These are phyloP conservation scores for Xerocomellus amylosporus DNA, from an alignment of 768 basidiomycete species.

Conservation along the genomic window DNA sequence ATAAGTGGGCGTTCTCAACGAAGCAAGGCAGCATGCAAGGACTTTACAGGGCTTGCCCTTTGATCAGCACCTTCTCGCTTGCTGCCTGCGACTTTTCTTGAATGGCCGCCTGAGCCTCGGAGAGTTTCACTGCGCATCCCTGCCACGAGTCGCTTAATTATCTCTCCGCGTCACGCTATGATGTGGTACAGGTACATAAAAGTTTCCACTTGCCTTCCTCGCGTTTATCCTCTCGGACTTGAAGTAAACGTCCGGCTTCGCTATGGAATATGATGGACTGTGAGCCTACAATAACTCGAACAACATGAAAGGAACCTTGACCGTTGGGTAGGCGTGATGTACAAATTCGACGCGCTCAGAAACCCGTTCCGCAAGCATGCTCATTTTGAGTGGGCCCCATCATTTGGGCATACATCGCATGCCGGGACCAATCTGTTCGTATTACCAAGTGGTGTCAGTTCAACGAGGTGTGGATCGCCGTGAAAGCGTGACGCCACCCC, in stretches of 20 bases:
- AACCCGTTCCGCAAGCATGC: constrained; percentile 13
- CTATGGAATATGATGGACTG: background rate
- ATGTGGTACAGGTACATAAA: too few species aligned
- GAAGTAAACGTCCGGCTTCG: constrained; percentile 8
- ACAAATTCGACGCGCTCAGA: constrained; percentile 10
- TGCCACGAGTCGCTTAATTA: too few species aligned
- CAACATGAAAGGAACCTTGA: background rate
- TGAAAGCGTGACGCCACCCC: too few species aligned
- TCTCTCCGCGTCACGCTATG: too few species aligned
- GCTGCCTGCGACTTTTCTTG: too few species aligned
- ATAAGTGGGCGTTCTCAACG: too few species aligned
- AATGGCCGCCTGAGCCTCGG: too few species aligned
- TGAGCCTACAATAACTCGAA: background rate
- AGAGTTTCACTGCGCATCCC: too few species aligned
- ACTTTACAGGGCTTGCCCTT: too few species aligned
- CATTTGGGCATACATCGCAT: constrained; percentile 17
- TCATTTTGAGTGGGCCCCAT: constrained; percentile 14
- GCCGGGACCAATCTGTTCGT: constrained; percentile 4
- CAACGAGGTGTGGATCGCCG: background rate
- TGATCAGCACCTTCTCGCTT: too few species aligned
- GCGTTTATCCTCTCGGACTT: constrained; percentile 12
- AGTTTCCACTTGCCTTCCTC: constrained; percentile 1
- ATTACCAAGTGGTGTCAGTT: background rate
- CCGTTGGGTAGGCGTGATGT: constrained; percentile 15
- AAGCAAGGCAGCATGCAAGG: too few species aligned